Evolutionary conservation across 768 basidiomycete genomes (phyloP).

Genomic region (Tricholoma sp.): DNA sequence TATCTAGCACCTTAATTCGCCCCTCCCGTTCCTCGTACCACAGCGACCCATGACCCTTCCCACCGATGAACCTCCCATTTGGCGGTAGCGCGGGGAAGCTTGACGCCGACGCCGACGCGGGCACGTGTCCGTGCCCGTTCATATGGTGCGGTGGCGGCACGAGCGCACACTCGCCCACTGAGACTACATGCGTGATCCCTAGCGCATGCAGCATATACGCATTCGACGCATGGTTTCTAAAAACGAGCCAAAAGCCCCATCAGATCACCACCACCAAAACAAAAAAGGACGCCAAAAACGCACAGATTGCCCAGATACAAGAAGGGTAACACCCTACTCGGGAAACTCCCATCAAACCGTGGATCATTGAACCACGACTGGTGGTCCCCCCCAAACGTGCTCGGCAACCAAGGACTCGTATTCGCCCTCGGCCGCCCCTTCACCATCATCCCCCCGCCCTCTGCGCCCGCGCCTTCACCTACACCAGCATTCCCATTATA

Average conservation of each 20-base stretch:
- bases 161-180: slow-evolving; percentile 92
- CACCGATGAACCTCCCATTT: slow-evolving; percentile 33
- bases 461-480: background rate
- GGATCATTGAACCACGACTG: slow-evolving; percentile 94
- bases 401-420: slow-evolving; percentile 63
- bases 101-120: slow-evolving; percentile 14
- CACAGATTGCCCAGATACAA: slow-evolving; percentile 93
- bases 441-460: slow-evolving; percentile 8
- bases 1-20: slow-evolving; percentile 85
- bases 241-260: slow-evolving; percentile 3
- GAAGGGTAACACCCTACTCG: slow-evolving; percentile 87
- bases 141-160: slow-evolving; percentile 63
- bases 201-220: slow-evolving; percentile 94
- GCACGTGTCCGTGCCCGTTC: slow-evolving; percentile 10
- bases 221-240: slow-evolving; percentile 88
- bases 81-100: slow-evolving; percentile 15
- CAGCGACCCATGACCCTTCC: slow-evolving; percentile 65
- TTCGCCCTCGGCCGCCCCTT: slow-evolving; percentile 63
- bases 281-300: slow-evolving; percentile 29
- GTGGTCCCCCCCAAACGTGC: slow-evolving; percentile 60
- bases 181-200: slow-evolving; percentile 95
- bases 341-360: slow-evolving; percentile 93
- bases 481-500: too few species aligned
- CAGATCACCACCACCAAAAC: background rate
- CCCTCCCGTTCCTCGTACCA: slow-evolving; percentile 89